Base-by-base conservation (phyloP, 1,284 basidiomycete species). In the Bondarzewia mesenterica region DNA sequence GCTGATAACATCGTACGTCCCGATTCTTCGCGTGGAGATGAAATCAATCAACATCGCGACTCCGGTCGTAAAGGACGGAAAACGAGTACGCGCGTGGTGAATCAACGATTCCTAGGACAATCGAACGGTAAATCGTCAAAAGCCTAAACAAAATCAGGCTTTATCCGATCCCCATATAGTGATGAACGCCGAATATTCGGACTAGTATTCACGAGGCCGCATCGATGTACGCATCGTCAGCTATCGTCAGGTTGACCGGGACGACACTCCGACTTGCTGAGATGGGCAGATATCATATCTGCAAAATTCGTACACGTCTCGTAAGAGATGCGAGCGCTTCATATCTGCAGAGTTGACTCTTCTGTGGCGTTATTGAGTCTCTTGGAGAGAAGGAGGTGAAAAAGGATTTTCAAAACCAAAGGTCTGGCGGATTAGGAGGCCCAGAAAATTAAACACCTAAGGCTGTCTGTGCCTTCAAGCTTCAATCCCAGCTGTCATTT, bases 91-190 rank as follows among this genome's bases (percentile, higher is more conserved):
- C 37, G 21, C 20, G n/a, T n/a, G 32, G 44, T 29, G 44, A 39
- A 16, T 27, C n/a, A 40, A 47, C 21, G 26, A 16, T 47, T n/a
- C 37, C 45, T n/a, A 47, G 12, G 29, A 32, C 16, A 45, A 37
- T 15, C 25, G 25, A 27, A 52, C 50, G 50, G 54, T 37, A 54
- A 54, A 50, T 52, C 50, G 54, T 53, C 54, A 55, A 55, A 55
- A 55, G 52, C 50, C 21, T 55, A 55, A 55, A 40, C 38, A 20
- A 42, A 36, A 40, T n/a, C 48, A 50, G 50, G 42, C 42, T 50
- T 50, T 49, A 54, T 48, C 48, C 50, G 29, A 44, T 26, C 32
- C 4, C 37, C 46, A 40, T 32, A 10, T n/a, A 32, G 29, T 32
- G 10, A n/a, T 12, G n/a, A n/a, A 12, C 29, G 44, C 50, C 49